A percentile compares a stretch with the other conserved stretches of the same genome.
Conservation (phyloP, 1,284 basidiomycete species). For the Golubevia pallescens region DNA sequence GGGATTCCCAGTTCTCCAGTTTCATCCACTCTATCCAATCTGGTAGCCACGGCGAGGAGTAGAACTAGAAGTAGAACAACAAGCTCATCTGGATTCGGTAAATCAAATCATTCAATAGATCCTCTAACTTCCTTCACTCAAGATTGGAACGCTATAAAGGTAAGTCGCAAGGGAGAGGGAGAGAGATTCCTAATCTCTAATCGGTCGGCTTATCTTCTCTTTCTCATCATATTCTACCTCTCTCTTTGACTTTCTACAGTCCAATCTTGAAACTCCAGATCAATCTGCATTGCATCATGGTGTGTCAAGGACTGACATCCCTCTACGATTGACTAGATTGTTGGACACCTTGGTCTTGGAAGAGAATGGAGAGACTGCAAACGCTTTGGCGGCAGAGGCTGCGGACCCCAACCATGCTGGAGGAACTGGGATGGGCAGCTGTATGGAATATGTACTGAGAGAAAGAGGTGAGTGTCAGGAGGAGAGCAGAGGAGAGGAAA, state of each 20-base stretch:
- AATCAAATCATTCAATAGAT: background rate
- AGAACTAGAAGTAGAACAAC: background rate
- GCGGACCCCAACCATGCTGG: no score
- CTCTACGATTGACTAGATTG: constrained; percentile 30
- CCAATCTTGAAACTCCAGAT: constrained; percentile 28
- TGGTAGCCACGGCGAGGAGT: background rate
- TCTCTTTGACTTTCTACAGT: background rate
- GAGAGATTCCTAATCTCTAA: no score
- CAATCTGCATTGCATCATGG: constrained; percentile 45
- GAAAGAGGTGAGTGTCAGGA: constrained; percentile 20
- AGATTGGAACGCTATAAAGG: background rate
- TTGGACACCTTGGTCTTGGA: constrained; percentile 44
- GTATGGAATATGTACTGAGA: constrained; percentile 51
- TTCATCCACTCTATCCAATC: background rate
- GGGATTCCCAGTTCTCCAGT: background rate
- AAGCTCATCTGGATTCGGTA: background rate
- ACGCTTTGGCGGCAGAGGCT: constrained; percentile 2
- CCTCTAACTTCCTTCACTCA: background rate
- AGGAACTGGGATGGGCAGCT: constrained; percentile 19
- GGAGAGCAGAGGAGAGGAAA: background rate
- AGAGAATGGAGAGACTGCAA: constrained; percentile 26
- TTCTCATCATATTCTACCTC: no score
- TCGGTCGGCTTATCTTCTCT: no score
- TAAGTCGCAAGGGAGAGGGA: background rate
- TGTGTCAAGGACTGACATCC: constrained; percentile 37